A percentile compares a stretch with the other conserved stretches of the same genome.
phyloP scores from a whole-genome alignment of 768 basidiomycete genomes.

The Tylopilus felleus region DNA sequence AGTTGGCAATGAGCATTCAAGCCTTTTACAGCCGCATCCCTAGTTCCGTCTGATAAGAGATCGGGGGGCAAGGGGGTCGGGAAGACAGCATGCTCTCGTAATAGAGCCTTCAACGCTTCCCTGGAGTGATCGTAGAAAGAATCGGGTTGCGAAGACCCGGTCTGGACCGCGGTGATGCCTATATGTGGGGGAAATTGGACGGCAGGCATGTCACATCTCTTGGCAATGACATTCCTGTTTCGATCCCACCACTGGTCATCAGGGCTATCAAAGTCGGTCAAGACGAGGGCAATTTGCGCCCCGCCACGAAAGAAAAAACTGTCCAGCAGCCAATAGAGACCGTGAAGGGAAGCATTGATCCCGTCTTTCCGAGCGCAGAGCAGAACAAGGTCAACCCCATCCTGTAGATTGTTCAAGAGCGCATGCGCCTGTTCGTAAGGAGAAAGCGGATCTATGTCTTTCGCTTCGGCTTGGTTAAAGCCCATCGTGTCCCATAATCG shows the following conservation, averaged over 20 bases:
- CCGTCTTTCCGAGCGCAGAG: conserved; percentile 38
- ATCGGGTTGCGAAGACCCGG: background rate
- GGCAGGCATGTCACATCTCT: conserved; percentile 10
- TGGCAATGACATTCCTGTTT: conserved; percentile 26
- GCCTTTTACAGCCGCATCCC: background rate
- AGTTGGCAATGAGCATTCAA: conserved; percentile 14
- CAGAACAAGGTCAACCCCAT: conserved; percentile 39
- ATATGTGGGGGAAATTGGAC: conserved; percentile 8
- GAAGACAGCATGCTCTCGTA: conserved; percentile 5
- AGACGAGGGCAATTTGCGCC: conserved; percentile 36
- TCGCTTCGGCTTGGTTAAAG: conserved; percentile 25
- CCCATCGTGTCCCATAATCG: conserved; percentile 35
- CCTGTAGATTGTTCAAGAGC: conserved; percentile 32
- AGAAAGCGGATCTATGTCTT: conserved; percentile 11
- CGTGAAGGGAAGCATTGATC: conserved; percentile 33
- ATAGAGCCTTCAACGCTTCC: conserved; percentile 5
- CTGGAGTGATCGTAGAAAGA: conserved; percentile 13
- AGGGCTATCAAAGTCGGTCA: conserved; percentile 38
- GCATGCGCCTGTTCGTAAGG: conserved; percentile 31
- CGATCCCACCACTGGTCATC: conserved; percentile 38
- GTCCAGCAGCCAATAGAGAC: conserved; percentile 38
- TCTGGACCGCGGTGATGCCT: conserved; percentile 20
- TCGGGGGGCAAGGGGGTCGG: conserved; percentile 15
- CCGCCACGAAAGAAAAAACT: conserved; percentile 36
- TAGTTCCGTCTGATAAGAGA: conserved; percentile 9